Conservation (phyloP, 73 alveolate species). For the Durusdinium trenchii region DNA sequence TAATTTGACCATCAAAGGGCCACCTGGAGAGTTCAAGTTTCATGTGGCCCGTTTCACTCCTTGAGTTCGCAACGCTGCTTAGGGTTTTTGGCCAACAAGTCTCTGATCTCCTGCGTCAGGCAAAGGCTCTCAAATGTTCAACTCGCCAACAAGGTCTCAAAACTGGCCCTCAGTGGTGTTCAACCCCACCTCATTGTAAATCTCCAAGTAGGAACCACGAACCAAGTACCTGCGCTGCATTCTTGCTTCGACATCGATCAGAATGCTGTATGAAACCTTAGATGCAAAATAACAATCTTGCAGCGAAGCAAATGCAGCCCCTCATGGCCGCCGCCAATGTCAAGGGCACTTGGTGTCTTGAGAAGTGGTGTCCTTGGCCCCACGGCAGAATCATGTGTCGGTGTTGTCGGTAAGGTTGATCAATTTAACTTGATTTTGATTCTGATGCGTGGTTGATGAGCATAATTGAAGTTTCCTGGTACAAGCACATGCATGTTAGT, state of each 20-base stretch:
- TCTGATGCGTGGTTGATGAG: background rate
- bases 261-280: no score
- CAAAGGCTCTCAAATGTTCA: background rate
- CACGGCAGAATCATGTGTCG: no score
- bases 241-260: no score
- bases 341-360: conserved; percentile 85
- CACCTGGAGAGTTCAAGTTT: no score
- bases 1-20: background rate
- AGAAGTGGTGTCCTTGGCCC: conserved; percentile 41
- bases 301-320: no score
- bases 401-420: no score
- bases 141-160: background rate
- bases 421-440: no score
- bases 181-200: conserved; percentile 96
- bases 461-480: background rate
- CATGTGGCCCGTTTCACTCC: no score
- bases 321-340: no score
- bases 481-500: background rate
- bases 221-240: conserved; percentile 96
- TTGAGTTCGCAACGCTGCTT: conserved; percentile 97
- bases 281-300: no score
- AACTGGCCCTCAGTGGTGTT: background rate
- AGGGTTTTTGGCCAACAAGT: conserved; percentile 97
- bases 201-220: conserved; percentile 97
- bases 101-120: conserved; percentile 97